A percentile compares a stretch with the other conserved stretches of the same genome.
Conservation (phyloP, 2,329 filamentous ascomycete genomes). For the Fusarium paranaense region DNA sequence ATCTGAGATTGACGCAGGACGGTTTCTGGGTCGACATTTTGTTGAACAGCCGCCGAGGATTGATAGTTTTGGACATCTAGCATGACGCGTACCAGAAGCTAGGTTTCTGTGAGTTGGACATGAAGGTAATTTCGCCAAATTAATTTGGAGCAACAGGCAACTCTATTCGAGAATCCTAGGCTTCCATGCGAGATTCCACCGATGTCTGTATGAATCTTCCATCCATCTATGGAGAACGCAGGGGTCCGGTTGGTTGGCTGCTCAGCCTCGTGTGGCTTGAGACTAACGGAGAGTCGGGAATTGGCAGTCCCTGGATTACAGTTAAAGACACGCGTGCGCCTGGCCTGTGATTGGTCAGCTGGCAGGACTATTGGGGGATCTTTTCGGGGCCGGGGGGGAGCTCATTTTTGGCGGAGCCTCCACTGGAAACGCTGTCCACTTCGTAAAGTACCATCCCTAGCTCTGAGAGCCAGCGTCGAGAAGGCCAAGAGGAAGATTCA, state of each 20-base stretch:
- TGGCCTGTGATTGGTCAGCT: background rate
- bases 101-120: background rate
- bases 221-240: background rate
- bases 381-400: conserved; percentile 18
- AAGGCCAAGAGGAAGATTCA: conserved; percentile 9
- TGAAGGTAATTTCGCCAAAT: background rate
- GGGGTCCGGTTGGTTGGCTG: background rate
- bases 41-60: background rate
- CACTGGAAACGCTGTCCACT: conserved; percentile 42
- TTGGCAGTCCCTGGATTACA: conserved; percentile 9
- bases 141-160: background rate
- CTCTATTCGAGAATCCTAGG: background rate
- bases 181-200: conserved; percentile 1
- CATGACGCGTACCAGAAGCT: conserved; percentile 1
- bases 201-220: conserved; percentile 10
- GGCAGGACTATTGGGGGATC: conserved; percentile 7
- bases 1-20: conserved; percentile 20
- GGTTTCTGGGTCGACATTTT: conserved; percentile 14
- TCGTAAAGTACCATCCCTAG: conserved; percentile 21
- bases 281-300: background rate
- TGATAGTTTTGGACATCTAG: background rate
- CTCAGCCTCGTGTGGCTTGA: conserved; percentile 24
- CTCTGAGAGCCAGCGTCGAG: conserved; percentile 16
- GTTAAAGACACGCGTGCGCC: background rate
- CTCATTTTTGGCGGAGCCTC: conserved; percentile 34